Percentiles rank a stretch among this genome's conserved stretches.
These are phyloP conservation scores for Leishmania arabica DNA, from an alignment of 208 protist genomes.

Conservation along the genomic window DNA sequence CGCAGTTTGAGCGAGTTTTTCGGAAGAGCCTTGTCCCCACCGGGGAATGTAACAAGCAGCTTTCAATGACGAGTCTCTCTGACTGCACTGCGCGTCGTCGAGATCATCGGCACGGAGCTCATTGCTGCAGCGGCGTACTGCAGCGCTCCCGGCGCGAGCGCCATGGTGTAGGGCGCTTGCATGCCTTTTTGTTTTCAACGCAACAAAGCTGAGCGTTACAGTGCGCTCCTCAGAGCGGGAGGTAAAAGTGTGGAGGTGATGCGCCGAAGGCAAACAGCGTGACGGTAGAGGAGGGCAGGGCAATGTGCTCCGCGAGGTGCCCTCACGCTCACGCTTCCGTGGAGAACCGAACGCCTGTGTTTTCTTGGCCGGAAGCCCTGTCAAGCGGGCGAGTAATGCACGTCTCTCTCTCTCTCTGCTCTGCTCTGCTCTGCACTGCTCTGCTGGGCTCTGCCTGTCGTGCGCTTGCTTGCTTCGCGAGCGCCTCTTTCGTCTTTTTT, in stretches of 20 bases:
- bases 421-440: neutral
- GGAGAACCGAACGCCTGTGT: neutral
- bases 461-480: neutral
- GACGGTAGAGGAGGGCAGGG: neutral
- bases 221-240: neutral
- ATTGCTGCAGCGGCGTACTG: conserved; percentile 46
- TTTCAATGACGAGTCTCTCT: conserved; percentile 1
- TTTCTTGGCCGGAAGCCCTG: neutral
- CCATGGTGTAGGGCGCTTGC: conserved; percentile 25
- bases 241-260: neutral
- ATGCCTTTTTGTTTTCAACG: conserved; percentile 20
- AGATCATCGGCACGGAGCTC: conserved; percentile 64
- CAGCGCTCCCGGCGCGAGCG: neutral
- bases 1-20: conserved; percentile 27
- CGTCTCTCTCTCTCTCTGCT: neutral
- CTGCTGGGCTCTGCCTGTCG: neutral
- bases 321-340: neutral
- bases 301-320: neutral
- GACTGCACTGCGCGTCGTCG: conserved; percentile 41
- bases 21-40: conserved; percentile 1
- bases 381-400: neutral
- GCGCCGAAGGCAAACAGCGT: neutral
- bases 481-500: neutral
- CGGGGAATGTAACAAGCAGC: neutral
- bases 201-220: neutral